These are phyloP conservation scores for Pleurotus ostreatus DNA, from an alignment of 768 basidiomycete genomes.

Conservation along the genomic window DNA sequence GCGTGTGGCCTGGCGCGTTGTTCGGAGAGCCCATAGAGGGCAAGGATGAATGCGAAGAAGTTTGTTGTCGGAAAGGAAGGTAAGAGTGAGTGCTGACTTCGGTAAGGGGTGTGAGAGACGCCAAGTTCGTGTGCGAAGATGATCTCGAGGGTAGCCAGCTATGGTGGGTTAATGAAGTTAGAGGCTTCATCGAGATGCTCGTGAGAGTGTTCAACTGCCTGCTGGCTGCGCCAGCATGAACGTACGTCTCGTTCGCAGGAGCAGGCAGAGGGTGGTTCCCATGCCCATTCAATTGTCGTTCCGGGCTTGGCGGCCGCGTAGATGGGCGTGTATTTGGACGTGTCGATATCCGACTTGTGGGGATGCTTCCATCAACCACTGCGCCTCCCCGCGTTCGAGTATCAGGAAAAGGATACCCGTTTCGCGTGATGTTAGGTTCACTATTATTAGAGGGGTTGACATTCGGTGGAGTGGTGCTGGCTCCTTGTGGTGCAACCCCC, in stretches of 20 bases:
- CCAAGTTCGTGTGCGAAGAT: conserved; percentile 22
- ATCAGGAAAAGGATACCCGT: conserved; percentile 1
- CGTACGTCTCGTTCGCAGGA: conserved; percentile 40
- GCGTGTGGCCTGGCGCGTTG: conserved; percentile 14
- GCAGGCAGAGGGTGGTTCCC: conserved; percentile 9
- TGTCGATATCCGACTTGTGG: conserved; percentile 17
- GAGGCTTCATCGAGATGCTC: conserved; percentile 60
- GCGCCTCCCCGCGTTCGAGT: not conserved
- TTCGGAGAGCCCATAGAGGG: conserved; percentile 9
- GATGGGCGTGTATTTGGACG: conserved; percentile 30
- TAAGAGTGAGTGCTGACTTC: not conserved
- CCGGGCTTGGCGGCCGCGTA: conserved; percentile 54
- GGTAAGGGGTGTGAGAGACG: not conserved
- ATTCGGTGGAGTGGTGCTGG: conserved; percentile 11
- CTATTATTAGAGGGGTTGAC: conserved; percentile 14
- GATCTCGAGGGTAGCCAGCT: conserved; percentile 37
- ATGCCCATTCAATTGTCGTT: conserved; percentile 25
- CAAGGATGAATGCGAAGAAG: not conserved
- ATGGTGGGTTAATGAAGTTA: conserved; percentile 42
- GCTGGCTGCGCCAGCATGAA: conserved; percentile 47
- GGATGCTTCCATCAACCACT: conserved; percentile 11
- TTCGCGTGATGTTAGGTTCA: not conserved
- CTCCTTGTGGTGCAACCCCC: conserved; percentile 14
- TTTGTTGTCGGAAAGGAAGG: conserved; percentile 1
- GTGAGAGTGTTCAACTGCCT: conserved; percentile 50